Conservation (phyloP, 2,329 filamentous ascomycete genomes). For the Myriosclerotinia duriaeana region DNA sequence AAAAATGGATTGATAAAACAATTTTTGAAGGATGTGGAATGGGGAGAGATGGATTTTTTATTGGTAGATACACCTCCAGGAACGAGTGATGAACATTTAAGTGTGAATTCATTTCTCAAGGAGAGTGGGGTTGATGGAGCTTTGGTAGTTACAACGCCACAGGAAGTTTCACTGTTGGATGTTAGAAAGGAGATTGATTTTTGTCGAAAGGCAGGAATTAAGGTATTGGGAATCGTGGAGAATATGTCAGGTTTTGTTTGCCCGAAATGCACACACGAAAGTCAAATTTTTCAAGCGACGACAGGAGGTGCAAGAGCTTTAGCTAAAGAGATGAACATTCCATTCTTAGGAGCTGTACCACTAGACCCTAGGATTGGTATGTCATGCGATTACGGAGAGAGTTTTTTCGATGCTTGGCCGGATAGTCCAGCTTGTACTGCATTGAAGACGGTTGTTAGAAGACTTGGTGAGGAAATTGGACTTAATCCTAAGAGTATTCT, state of each 20-base stretch:
- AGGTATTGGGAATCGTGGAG: conserved; percentile 85
- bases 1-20: conserved; percentile 99
- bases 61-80: conserved; percentile 95
- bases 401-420: conserved; percentile 90
- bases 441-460: conserved; percentile 75
- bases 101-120: conserved; percentile 87
- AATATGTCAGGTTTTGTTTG: conserved; percentile 99
- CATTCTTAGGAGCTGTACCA: conserved; percentile 86
- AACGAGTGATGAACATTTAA: conserved; percentile 92
- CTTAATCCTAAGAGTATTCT: conserved; percentile 28
- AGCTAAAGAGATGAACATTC: conserved; percentile 82
- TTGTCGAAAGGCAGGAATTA: conserved; percentile 89
- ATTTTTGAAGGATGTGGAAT: conserved; percentile 96
- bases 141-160: conserved; percentile 88
- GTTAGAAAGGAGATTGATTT: conserved; percentile 98
- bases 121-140: conserved; percentile 92
- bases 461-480: conserved; percentile 65
- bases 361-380: conserved; percentile 92
- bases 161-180: conserved; percentile 88
- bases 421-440: conserved; percentile 88
- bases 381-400: conserved; percentile 96
- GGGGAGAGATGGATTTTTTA: conserved; percentile 91
- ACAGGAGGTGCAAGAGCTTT: conserved; percentile 82
- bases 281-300: conserved; percentile 85
- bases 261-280: conserved; percentile 79